Percentiles rank a stretch among this genome's conserved stretches.
phyloP scores from a whole-genome alignment of 176 grass and related monocot species.

The Zizania latifolia region DNA sequence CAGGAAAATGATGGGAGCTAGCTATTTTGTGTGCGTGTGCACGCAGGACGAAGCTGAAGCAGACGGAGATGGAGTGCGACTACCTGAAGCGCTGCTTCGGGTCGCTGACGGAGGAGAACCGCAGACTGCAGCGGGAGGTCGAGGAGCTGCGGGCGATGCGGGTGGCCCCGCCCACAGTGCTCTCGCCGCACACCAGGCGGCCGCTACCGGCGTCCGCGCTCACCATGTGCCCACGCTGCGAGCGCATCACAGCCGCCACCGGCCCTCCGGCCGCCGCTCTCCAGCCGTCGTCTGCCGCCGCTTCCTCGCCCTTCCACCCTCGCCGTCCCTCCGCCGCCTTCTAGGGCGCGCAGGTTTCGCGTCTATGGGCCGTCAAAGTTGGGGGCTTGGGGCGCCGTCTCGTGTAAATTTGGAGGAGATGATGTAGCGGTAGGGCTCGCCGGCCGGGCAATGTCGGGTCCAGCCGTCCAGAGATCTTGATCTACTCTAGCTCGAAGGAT shows the following conservation, averaged over 20 bases:
- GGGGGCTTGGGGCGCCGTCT: too few relatives aligned
- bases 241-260: conserved; percentile 64
- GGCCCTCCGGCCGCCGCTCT: neutral
- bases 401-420: neutral
- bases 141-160: conserved; percentile 91
- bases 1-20: neutral
- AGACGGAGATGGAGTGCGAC: conserved; percentile 98
- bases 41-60: conserved; percentile 95
- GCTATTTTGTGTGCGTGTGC: too few relatives aligned
- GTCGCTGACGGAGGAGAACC: conserved; percentile 94
- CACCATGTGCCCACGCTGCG: conserved; percentile 89
- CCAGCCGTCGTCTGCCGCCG: conserved; percentile 2
- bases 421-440: neutral
- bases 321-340: conserved; percentile 38
- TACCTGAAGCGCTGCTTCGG: conserved; percentile 95
- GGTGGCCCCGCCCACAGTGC: conserved; percentile 76
- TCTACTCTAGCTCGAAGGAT: neutral
- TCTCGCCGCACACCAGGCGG: conserved; percentile 80
- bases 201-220: conserved; percentile 82
- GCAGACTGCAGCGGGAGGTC: conserved; percentile 82
- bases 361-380: neutral
- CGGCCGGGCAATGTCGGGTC: neutral
- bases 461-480: neutral
- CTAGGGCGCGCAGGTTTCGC: neutral
- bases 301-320: conserved; percentile 29